Percentiles rank a stretch among this genome's conserved stretches.
Evolutionary conservation across 306 rosid genomes (phyloP).

Genomic region (Arachis hypogaea): DNA sequence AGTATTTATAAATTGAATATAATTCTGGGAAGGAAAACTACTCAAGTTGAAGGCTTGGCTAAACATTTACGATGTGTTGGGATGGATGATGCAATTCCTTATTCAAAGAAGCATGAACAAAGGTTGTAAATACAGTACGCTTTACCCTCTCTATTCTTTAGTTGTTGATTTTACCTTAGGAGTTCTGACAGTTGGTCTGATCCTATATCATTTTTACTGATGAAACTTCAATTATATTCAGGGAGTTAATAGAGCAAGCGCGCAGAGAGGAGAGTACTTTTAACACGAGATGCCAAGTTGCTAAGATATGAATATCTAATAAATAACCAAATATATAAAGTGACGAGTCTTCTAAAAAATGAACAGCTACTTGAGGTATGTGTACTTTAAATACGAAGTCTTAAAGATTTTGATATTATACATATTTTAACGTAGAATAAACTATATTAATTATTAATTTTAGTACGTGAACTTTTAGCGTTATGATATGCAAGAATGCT

Average conservation of each 20-base stretch:
- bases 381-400: conserved; percentile 2
- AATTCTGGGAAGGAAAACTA: conserved; percentile 39
- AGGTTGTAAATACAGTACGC: conserved; percentile 54
- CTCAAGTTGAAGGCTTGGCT: conserved; percentile 95
- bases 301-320: conserved; percentile 71
- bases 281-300: conserved; percentile 87
- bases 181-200: conserved; percentile 29
- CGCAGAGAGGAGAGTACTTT: conserved; percentile 72
- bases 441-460: neutral
- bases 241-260: conserved; percentile 80
- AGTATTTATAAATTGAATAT: conserved; percentile 26
- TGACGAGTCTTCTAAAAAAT: conserved; percentile 84
- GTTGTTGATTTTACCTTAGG: conserved; percentile 30
- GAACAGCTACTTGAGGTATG: conserved; percentile 89
- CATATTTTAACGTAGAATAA: conserved; percentile 6
- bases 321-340: conserved; percentile 71
- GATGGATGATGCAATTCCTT: conserved; percentile 87
- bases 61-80: conserved; percentile 95
- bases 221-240: conserved; percentile 40
- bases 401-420: conserved; percentile 15
- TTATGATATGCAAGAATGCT: neutral
- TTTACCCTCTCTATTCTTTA: neutral
- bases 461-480: neutral
- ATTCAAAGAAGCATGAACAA: conserved; percentile 77
- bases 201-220: conserved; percentile 8